Evolutionary conservation across 192 early-diverging fungal genomes (phyloP).

Genomic region (Obelidium mucronatum): DNA sequence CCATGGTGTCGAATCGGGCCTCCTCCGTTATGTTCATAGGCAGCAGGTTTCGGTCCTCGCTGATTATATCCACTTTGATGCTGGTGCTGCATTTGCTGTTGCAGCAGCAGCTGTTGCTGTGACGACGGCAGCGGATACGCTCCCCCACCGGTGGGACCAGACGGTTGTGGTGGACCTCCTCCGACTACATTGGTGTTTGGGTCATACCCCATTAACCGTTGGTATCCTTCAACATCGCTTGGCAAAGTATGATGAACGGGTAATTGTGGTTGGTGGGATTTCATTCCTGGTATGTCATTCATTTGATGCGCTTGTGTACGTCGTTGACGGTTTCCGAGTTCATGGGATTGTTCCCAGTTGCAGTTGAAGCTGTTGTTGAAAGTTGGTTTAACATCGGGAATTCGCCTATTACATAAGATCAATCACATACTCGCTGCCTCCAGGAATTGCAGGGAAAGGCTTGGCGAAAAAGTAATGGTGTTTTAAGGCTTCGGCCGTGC

Average conservation of each 20-base stretch:
- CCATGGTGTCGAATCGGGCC: background rate
- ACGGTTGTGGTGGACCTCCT: background rate
- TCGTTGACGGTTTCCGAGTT: slow-evolving; percentile 19
- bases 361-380: slow-evolving; percentile 22
- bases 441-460: slow-evolving; percentile 12
- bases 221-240: slow-evolving; percentile 2
- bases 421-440: slow-evolving; percentile 17
- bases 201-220: slow-evolving; percentile 8
- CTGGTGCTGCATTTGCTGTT: slow-evolving; percentile 3
- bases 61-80: background rate
- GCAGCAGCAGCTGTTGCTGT: background rate
- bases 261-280: background rate
- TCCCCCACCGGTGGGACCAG: background rate
- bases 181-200: slow-evolving; percentile 4
- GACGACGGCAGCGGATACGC: background rate
- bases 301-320: background rate
- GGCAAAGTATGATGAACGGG: slow-evolving; percentile 26
- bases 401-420: background rate
- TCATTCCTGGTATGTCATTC: background rate
- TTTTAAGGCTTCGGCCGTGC: slow-evolving; percentile 38
- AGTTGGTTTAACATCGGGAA: background rate
- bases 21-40: slow-evolving; percentile 5
- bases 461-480: slow-evolving; percentile 50
- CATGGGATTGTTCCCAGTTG: slow-evolving; percentile 38
- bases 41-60: background rate